Evolutionary conservation across 768 basidiomycete genomes (phyloP).

Genomic region (Tubosaeta brunneosetosa): DNA sequence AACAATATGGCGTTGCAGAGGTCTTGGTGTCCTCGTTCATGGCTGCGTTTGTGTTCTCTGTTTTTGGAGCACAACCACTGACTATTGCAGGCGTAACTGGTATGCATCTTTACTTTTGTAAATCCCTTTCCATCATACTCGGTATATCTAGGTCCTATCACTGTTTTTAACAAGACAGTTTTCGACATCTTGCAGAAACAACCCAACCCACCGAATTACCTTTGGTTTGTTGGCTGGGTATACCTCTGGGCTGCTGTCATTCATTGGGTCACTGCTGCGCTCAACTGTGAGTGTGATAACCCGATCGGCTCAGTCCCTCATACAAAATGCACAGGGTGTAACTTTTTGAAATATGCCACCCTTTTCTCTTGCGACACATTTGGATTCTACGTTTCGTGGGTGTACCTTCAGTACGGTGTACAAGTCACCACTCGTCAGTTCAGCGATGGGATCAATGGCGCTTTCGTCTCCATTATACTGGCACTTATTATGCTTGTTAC

Average conservation of each 20-base stretch:
- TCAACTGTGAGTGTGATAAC: slow-evolving; percentile 56
- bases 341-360: slow-evolving; percentile 82
- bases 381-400: slow-evolving; percentile 90
- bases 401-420: slow-evolving; percentile 85
- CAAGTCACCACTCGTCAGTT: slow-evolving; percentile 81
- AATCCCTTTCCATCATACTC: neutral
- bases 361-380: slow-evolving; percentile 90
- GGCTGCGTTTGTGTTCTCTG: slow-evolving; percentile 82
- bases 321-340: slow-evolving; percentile 50
- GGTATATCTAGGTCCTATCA: slow-evolving; percentile 68
- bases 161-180: slow-evolving; percentile 89
- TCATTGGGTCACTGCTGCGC: slow-evolving; percentile 75
- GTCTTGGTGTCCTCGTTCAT: slow-evolving; percentile 81
- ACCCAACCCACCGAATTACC: slow-evolving; percentile 62
- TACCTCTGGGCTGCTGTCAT: slow-evolving; percentile 87
- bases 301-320: neutral
- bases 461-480: slow-evolving; percentile 63
- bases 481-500: slow-evolving; percentile 73
- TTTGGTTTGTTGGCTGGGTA: slow-evolving; percentile 89
- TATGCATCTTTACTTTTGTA: slow-evolving; percentile 17
- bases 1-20: slow-evolving; percentile 86
- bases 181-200: slow-evolving; percentile 64
- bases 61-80: slow-evolving; percentile 86
- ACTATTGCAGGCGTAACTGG: slow-evolving; percentile 91
- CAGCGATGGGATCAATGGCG: slow-evolving; percentile 36